These are phyloP conservation scores for Puccinia novopanici DNA, from an alignment of 1,284 basidiomycete genomes.

Conservation along the genomic window DNA sequence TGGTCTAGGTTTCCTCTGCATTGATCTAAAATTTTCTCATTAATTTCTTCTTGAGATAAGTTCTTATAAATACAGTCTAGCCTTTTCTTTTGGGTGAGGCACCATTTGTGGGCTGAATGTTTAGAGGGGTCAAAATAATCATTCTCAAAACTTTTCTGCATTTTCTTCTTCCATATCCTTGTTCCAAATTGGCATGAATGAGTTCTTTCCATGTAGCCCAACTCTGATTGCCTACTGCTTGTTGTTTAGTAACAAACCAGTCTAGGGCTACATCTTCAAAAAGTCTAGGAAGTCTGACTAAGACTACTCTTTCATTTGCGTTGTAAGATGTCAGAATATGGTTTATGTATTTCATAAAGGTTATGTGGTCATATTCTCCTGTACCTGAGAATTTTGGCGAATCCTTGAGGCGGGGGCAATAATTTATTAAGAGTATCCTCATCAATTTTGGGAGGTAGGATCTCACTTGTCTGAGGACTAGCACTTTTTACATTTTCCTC, in stretches of 20 bases:
- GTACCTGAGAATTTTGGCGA: not conserved
- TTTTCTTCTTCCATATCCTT: too few relatives aligned
- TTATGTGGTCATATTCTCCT: slow-evolving; percentile 6
- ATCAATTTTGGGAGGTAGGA: too few relatives aligned
- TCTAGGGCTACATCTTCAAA: not conserved
- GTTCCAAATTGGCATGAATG: not conserved
- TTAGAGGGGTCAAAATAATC: slow-evolving; percentile 18
- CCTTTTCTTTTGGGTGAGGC: slow-evolving; percentile 13
- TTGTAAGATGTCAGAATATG: not conserved
- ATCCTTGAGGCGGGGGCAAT: not conserved
- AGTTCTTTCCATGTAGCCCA: not conserved
- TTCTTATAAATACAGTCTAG: not conserved
- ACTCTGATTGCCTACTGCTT: not conserved
- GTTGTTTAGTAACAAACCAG: not conserved
- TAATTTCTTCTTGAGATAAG: not conserved
- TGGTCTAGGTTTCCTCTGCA: not conserved
- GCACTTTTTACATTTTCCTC: too few relatives aligned
- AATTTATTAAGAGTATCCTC: too few relatives aligned
- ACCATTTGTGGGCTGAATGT: not conserved
- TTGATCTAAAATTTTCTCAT: slow-evolving; percentile 2
- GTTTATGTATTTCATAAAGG: not conserved
- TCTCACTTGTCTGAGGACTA: too few relatives aligned
- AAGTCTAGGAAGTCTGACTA: not conserved
- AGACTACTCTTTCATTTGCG: not conserved
- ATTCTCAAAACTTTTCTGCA: not conserved